Evolutionary conservation across 2,329 filamentous ascomycete species (phyloP).

Genomic region (Colletotrichum zoysiae): DNA sequence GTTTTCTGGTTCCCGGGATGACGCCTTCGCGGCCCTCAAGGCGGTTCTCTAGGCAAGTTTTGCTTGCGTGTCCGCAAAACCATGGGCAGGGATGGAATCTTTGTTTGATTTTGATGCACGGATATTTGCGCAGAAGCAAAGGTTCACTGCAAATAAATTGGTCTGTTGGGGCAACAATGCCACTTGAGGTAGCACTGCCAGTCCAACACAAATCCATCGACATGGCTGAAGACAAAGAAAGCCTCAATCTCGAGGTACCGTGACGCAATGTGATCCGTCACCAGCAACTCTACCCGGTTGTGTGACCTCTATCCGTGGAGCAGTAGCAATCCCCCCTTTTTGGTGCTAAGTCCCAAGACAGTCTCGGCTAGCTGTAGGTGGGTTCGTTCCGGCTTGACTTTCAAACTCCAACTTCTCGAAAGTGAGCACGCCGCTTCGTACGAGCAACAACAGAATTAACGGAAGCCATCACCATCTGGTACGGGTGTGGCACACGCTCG

Average conservation of each 20-base stretch:
- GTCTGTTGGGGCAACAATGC: not conserved
- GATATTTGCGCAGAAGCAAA: not conserved
- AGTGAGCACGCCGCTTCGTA: not conserved
- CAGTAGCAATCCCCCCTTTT: not conserved
- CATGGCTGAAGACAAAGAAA: conserved; percentile 11
- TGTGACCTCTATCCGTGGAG: conserved; percentile 13
- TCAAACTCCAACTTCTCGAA: not conserved
- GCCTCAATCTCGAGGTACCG: not conserved
- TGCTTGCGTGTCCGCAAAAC: not conserved
- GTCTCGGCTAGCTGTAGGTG: conserved; percentile 30
- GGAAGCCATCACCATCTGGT: not conserved
- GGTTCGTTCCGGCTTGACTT: not conserved
- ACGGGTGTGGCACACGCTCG: not conserved
- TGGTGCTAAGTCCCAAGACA: not conserved
- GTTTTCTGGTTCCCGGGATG: conserved; percentile 63
- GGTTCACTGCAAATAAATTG: no score
- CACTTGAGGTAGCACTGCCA: not conserved
- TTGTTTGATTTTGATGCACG: not conserved
- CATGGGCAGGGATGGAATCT: no score
- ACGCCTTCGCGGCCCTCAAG: conserved; percentile 60
- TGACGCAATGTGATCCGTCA: conserved; percentile 13
- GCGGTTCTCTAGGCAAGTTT: conserved; percentile 53
- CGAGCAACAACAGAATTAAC: not conserved
- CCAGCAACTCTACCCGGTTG: not conserved
- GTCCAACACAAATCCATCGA: not conserved